phyloP scores from a whole-genome alignment of 208 protist species.

The Wallacemonas collosoma region DNA sequence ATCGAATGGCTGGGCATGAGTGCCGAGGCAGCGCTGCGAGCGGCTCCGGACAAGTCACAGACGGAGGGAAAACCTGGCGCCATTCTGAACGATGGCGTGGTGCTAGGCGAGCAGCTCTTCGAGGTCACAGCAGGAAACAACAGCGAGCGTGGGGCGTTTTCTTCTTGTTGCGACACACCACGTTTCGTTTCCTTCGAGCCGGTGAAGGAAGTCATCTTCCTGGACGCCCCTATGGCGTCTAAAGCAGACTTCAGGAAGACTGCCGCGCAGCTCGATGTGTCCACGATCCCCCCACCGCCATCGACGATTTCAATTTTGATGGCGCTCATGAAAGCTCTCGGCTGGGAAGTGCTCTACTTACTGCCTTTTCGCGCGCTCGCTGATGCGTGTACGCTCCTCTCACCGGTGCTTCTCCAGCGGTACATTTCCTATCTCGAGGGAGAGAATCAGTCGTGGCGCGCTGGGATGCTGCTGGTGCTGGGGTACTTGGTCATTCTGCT shows the following conservation, averaged over 20 bases:
- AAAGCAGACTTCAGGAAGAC: not conserved
- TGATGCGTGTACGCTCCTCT: slow-evolving; percentile 44
- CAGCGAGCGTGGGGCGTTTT: slow-evolving; percentile 10
- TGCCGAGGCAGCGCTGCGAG: not conserved
- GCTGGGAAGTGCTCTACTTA: slow-evolving; percentile 33
- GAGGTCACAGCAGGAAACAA: slow-evolving; percentile 5
- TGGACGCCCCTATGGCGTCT: slow-evolving; percentile 3
- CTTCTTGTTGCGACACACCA: not conserved
- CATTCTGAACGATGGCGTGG: slow-evolving; percentile 39
- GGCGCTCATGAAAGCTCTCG: slow-evolving; percentile 41
- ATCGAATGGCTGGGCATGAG: slow-evolving; percentile 42
- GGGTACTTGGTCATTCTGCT: slow-evolving; percentile 32
- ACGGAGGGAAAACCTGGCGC: slow-evolving; percentile 14
- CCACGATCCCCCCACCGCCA: slow-evolving; percentile 1
- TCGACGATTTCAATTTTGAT: slow-evolving; percentile 32
- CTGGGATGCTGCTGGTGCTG: slow-evolving; percentile 33
- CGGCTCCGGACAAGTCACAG: not conserved
- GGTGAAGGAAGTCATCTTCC: slow-evolving; percentile 28
- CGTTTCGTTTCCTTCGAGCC: slow-evolving; percentile 20
- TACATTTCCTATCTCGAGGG: slow-evolving; percentile 34
- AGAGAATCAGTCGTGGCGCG: slow-evolving; percentile 19
- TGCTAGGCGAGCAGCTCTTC: slow-evolving; percentile 51
- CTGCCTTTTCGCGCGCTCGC: slow-evolving; percentile 46
- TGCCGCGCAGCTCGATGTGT: not conserved
- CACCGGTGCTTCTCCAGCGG: slow-evolving; percentile 53